Evolutionary conservation across 441 rosid species (phyloP).

Genomic region (Theobroma grandiflorum): DNA sequence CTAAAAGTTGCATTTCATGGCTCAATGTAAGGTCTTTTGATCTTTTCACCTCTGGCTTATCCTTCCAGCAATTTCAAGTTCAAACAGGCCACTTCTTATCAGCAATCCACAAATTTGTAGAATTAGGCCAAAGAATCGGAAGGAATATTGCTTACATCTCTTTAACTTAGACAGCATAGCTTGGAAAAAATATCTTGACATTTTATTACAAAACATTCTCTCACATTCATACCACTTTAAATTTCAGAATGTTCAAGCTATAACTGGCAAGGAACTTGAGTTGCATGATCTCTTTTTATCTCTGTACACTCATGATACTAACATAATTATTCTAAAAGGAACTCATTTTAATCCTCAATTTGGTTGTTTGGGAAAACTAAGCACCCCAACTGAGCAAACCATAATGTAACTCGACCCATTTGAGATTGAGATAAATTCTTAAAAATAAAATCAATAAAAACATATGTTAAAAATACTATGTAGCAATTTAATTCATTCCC

Average conservation of each 20-base stretch:
- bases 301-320: too few species aligned
- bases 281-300: too few species aligned
- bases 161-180: neutral
- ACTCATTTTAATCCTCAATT: neutral
- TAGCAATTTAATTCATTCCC: neutral
- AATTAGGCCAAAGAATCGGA: neutral
- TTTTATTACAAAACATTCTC: neutral
- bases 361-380: neutral
- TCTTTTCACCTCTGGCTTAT: neutral
- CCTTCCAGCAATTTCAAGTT: neutral
- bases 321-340: neutral
- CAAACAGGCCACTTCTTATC: neutral
- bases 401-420: neutral
- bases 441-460: neutral
- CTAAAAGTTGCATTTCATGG: neutral
- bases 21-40: neutral
- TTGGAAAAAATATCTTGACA: neutral
- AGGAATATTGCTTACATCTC: neutral
- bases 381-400: neutral
- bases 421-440: neutral
- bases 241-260: neutral
- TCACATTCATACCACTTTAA: neutral
- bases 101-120: neutral
- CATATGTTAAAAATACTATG: too few species aligned
- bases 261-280: neutral